A percentile compares a stretch with the other conserved stretches of the same genome.
These are phyloP conservation scores for Papiliotrema laurentii DNA, from an alignment of 1,284 basidiomycete genomes.

Conservation along the genomic window DNA sequence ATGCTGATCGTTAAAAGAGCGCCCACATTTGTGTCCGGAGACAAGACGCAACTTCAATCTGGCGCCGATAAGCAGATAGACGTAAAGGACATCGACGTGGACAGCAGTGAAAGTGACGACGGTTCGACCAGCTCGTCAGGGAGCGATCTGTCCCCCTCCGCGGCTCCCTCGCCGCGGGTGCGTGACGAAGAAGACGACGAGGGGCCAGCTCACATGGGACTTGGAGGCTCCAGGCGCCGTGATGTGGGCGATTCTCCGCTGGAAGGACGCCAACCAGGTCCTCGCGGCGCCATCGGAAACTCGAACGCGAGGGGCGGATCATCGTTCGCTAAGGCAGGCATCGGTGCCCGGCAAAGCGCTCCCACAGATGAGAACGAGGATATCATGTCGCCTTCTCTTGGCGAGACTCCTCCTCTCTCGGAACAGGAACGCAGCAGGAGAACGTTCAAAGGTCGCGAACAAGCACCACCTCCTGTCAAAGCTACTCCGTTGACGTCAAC, in stretches of 20 bases:
- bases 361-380: no score
- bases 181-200: conserved; percentile 25
- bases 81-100: conserved; percentile 45
- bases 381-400: conserved; percentile 28
- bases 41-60: conserved; percentile 49
- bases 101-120: conserved; percentile 30
- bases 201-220: conserved; percentile 9
- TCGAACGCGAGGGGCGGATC: no score
- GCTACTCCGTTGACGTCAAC: conserved; percentile 55
- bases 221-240: no score
- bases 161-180: conserved; percentile 30
- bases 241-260: no score
- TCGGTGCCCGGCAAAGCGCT: conserved; percentile 5
- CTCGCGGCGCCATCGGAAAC: background rate
- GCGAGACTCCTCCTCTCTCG: conserved; percentile 17
- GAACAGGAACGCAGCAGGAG: conserved; percentile 6
- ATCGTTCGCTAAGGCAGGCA: conserved; percentile 5
- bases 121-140: no score
- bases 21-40: conserved; percentile 21
- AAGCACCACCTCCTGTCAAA: conserved; percentile 29
- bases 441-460: background rate
- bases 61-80: conserved; percentile 31
- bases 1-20: no score
- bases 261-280: conserved; percentile 1
- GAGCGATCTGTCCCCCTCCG: no score